phyloP scores from a whole-genome alignment of 768 basidiomycete genomes.

The Rhizopogon vinicolor region DNA sequence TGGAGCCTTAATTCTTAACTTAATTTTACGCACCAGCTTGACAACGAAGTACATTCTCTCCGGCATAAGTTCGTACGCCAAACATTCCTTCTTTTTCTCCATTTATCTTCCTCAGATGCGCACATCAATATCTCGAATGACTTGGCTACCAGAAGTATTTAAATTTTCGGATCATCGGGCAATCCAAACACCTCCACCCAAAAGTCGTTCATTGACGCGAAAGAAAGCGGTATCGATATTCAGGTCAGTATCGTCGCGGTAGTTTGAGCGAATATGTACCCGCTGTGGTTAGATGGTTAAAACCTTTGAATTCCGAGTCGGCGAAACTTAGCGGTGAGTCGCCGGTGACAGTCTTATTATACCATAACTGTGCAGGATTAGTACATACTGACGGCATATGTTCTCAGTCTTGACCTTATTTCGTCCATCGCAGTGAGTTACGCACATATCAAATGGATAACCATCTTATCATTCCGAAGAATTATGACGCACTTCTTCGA shows the following conservation, averaged over 20 bases:
- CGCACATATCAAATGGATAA: neutral
- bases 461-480: slow-evolving; percentile 45
- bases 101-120: slow-evolving; percentile 57
- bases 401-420: slow-evolving; percentile 60
- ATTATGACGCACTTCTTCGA: slow-evolving; percentile 55
- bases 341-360: slow-evolving; percentile 21
- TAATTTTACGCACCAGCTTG: slow-evolving; percentile 23
- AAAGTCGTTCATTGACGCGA: slow-evolving; percentile 49
- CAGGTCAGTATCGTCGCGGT: slow-evolving; percentile 27
- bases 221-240: slow-evolving; percentile 42
- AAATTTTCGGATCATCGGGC: slow-evolving; percentile 50
- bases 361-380: neutral
- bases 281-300: slow-evolving; percentile 30
- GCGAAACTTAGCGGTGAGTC: slow-evolving; percentile 39
- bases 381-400: neutral
- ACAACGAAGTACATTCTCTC: slow-evolving; percentile 50
- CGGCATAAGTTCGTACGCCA: slow-evolving; percentile 60
- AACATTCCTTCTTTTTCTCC: slow-evolving; percentile 61
- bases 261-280: neutral
- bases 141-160: slow-evolving; percentile 54
- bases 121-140: neutral
- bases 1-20: neutral
- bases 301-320: slow-evolving; percentile 27
- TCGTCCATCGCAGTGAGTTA: slow-evolving; percentile 57
- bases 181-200: slow-evolving; percentile 41